These are phyloP conservation scores for Rhytidhysteron rufulum DNA, from an alignment of 2,329 filamentous ascomycete genomes.

Conservation along the genomic window DNA sequence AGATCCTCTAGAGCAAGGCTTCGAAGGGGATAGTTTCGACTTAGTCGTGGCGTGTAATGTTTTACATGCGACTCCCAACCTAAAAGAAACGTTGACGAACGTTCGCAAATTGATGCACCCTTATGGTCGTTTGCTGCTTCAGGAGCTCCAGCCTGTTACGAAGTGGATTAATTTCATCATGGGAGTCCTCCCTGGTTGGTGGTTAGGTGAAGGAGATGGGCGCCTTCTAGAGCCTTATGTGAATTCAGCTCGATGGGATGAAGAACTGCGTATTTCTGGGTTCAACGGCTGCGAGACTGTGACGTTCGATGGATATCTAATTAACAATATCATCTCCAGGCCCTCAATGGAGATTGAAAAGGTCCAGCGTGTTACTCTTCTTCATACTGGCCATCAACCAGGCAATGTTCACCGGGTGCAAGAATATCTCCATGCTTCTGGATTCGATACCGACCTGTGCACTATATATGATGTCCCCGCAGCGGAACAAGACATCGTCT, in stretches of 20 bases:
- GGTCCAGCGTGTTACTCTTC: neutral
- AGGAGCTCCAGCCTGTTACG: neutral
- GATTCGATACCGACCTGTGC: neutral
- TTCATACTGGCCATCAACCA: neutral
- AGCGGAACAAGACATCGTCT: constrained; percentile 16
- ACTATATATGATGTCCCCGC: constrained; percentile 3
- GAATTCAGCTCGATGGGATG: neutral
- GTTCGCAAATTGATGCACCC: neutral
- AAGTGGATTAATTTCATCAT: neutral
- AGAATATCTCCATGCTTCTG: neutral
- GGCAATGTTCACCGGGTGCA: constrained; percentile 1
- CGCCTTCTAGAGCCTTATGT: neutral
- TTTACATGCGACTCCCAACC: neutral
- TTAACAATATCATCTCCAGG: constrained; percentile 14
- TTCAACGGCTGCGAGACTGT: neutral
- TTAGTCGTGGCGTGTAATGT: constrained; percentile 5
- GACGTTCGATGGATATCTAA: constrained; percentile 6
- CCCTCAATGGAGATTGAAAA: constrained; percentile 1
- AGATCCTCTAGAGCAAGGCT: constrained; percentile 6
- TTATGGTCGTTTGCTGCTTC: neutral
- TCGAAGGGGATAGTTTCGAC: constrained; percentile 4
- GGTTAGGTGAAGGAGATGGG: neutral
- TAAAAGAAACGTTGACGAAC: neutral
- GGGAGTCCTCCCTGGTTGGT: neutral
- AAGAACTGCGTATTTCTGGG: neutral